Percentiles rank a stretch among this genome's conserved stretches.
These are phyloP conservation scores for Blastobotrys aristatus DNA, from an alignment of 1,139 yeast species.

Conservation along the genomic window DNA sequence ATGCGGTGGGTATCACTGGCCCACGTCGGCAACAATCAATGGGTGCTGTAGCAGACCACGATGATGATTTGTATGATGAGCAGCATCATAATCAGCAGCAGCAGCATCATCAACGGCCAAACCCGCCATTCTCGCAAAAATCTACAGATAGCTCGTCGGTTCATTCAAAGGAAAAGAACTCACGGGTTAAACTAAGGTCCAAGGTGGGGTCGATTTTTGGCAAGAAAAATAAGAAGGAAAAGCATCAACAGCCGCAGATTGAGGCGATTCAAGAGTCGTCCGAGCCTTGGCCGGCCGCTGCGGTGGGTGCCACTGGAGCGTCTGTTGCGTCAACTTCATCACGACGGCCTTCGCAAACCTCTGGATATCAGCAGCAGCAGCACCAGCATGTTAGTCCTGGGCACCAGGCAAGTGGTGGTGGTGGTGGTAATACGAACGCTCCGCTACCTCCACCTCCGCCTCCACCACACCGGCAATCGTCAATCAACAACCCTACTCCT, in stretches of 20 bases:
- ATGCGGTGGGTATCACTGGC: constrained; percentile 6
- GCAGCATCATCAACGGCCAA: constrained; percentile 7
- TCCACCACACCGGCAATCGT: constrained; percentile 11
- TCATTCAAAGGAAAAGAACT: constrained; percentile 15
- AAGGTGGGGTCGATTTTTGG: constrained; percentile 79
- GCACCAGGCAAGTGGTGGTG: background rate
- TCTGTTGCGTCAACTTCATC: background rate
- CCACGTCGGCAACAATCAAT: background rate
- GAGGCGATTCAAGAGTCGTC: constrained; percentile 3
- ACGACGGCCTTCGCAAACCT: background rate
- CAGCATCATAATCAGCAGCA: no score
- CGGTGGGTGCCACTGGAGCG: constrained; percentile 2
- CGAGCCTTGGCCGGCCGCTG: constrained; percentile 2
- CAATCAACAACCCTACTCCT: background rate
- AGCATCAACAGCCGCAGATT: background rate
- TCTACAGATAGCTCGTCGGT: constrained; percentile 11
- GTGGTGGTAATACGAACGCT: background rate
- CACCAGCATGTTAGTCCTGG: no score
- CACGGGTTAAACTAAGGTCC: constrained; percentile 51
- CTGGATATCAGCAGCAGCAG: no score
- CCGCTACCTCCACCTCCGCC: constrained; percentile 8
- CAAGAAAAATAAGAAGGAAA: constrained; percentile 17
- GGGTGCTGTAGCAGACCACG: background rate
- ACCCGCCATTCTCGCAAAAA: background rate
- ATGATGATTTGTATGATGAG: constrained; percentile 4